These are phyloP conservation scores for Adenanthera pavonina DNA, from an alignment of 306 rosid species.

Conservation along the genomic window DNA sequence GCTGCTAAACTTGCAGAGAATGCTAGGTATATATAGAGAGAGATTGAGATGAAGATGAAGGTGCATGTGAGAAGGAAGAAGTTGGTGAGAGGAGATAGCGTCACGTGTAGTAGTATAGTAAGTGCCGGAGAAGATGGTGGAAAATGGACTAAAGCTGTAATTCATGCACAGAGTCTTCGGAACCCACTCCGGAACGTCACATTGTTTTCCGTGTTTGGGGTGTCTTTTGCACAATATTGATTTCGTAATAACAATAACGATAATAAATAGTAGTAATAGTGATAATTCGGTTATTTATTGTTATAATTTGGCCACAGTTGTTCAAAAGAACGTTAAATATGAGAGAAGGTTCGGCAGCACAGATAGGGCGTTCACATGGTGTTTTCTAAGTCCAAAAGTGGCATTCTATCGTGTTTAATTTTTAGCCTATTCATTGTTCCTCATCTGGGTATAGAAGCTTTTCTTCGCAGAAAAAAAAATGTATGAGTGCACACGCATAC, in stretches of 20 bases:
- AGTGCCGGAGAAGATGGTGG: neutral
- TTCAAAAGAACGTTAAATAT: neutral
- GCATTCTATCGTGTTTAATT: neutral
- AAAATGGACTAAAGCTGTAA: neutral
- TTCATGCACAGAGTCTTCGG: conserved; percentile 13
- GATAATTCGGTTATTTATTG: neutral
- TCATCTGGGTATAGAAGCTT: neutral
- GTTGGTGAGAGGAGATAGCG: conserved; percentile 37
- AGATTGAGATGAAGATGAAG: neutral
- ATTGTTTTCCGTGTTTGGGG: neutral
- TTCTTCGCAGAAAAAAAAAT: neutral
- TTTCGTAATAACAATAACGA: neutral
- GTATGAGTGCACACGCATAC: no score
- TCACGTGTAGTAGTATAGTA: neutral
- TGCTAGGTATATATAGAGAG: neutral
- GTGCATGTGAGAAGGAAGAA: conserved; percentile 12
- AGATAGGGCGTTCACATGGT: neutral
- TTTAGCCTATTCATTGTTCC: neutral
- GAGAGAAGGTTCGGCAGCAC: conserved; percentile 8
- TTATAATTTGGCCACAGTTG: neutral
- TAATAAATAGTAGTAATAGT: neutral
- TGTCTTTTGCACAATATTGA: neutral
- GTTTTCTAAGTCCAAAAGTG: neutral
- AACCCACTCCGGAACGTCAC: conserved; percentile 36
- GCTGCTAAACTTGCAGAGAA: conserved; percentile 33